Evolutionary conservation across 2,329 filamentous ascomycete species (phyloP).

Genomic region (Allantophomopsis lycopodina): DNA sequence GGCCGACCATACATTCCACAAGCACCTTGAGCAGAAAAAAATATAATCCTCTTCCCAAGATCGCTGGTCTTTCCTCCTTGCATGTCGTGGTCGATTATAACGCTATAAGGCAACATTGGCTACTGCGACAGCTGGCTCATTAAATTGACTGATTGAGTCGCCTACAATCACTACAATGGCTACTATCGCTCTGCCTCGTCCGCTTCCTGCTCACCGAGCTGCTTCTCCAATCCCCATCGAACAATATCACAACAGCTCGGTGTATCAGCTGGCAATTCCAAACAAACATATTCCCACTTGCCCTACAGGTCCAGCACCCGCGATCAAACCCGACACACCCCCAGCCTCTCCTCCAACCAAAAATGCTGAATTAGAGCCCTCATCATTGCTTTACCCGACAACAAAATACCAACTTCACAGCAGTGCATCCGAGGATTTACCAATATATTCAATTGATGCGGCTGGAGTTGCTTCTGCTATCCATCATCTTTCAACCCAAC

Average conservation of each 20-base stretch:
- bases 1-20: no score
- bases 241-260: constrained; percentile 32
- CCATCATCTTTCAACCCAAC: constrained; percentile 63
- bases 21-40: no score
- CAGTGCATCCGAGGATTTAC: constrained; percentile 35
- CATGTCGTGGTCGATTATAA: no score
- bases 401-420: constrained; percentile 39
- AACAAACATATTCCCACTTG: constrained; percentile 89
- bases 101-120: no score
- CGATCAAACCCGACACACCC: constrained; percentile 42
- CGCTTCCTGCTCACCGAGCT: constrained; percentile 11
- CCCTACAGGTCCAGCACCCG: constrained; percentile 58
- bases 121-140: no score
- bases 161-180: constrained; percentile 11
- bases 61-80: no score
- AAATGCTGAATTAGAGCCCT: constrained; percentile 37
- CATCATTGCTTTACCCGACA: constrained; percentile 65
- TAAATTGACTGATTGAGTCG: not conserved
- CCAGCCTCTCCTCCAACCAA: constrained; percentile 51
- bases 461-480: constrained; percentile 57
- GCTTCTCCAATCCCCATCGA: constrained; percentile 33
- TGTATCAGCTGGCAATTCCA: constrained; percentile 50
- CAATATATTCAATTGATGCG: constrained; percentile 62
- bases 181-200: constrained; percentile 18
- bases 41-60: no score